Evolutionary conservation across 495 filamentous ascomycete species (phyloP).

Genomic region (Endocarpon pusillum): DNA sequence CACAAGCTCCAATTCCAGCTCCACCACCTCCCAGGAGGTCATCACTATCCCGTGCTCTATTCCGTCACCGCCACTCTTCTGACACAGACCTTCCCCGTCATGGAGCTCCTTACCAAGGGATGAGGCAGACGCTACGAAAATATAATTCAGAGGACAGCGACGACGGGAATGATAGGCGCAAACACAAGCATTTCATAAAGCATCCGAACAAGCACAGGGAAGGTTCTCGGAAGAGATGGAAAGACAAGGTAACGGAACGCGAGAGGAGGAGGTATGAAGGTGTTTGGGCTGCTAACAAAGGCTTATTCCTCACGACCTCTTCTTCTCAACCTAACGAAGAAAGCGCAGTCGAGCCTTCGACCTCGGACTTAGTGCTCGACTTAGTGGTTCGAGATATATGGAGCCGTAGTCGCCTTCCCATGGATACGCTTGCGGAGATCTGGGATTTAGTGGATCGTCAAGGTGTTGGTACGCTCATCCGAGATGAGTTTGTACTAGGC

Average conservation of each 20-base stretch:
- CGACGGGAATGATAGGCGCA: constrained; percentile 31
- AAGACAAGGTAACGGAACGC: constrained; percentile 52
- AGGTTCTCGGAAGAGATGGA: constrained; percentile 71
- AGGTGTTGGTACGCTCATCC: constrained; percentile 40
- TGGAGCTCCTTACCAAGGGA: constrained; percentile 36
- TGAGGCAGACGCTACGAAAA: constrained; percentile 61
- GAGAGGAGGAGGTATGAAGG: constrained; percentile 90
- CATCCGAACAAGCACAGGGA: constrained; percentile 78
- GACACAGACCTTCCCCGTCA: constrained; percentile 27
- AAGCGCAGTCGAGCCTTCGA: constrained; percentile 7
- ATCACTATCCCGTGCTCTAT: constrained; percentile 24
- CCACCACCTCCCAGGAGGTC: constrained; percentile 32
- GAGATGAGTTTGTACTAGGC: constrained; percentile 84
- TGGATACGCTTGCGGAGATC: constrained; percentile 53
- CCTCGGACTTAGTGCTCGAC: constrained; percentile 47
- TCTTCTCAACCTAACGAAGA: background rate
- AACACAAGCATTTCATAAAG: constrained; percentile 30
- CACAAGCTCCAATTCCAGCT: constrained; percentile 25
- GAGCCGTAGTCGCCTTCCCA: constrained; percentile 54
- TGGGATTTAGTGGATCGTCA: constrained; percentile 70
- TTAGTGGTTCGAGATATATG: constrained; percentile 77
- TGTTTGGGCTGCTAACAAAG: constrained; percentile 87
- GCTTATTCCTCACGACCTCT: constrained; percentile 27
- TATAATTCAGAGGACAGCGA: constrained; percentile 41
- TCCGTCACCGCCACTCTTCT: constrained; percentile 18